phyloP scores from a whole-genome alignment of 2,329 filamentous ascomycete genomes.

The Neurospora sp. region DNA sequence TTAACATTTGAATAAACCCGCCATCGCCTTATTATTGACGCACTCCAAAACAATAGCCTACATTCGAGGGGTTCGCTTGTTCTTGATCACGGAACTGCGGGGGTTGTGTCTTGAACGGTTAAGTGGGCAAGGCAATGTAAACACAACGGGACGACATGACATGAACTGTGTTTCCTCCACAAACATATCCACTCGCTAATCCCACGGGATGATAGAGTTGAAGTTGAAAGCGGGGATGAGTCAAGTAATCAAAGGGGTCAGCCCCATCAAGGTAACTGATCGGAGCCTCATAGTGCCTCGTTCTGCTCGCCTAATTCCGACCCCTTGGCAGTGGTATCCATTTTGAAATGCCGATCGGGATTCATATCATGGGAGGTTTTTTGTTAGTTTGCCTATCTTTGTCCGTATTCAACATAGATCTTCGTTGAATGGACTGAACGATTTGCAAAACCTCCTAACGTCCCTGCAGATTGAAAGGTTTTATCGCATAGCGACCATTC shows the following conservation, averaged over 20 bases:
- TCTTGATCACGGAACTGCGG: background rate
- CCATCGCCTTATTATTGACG: background rate
- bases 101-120: background rate
- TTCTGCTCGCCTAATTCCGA: background rate
- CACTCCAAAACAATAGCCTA: background rate
- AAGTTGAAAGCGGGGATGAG: background rate
- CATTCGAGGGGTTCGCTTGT: background rate
- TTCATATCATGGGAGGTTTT: background rate
- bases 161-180: background rate
- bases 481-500: background rate
- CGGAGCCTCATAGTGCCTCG: background rate
- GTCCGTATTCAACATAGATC: background rate
- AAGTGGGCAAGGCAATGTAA: background rate
- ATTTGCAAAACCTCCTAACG: background rate
- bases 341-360: background rate
- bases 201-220: background rate
- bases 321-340: background rate
- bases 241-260: background rate
- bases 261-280: background rate
- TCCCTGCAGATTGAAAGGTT: background rate
- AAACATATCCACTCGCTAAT: background rate
- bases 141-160: background rate
- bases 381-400: background rate
- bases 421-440: background rate
- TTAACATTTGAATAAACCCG: background rate